Evolutionary conservation across 768 basidiomycete genomes (phyloP), one percentile per base, ranked within the genome.

Genomic region (Suillus lakei): DNA sequence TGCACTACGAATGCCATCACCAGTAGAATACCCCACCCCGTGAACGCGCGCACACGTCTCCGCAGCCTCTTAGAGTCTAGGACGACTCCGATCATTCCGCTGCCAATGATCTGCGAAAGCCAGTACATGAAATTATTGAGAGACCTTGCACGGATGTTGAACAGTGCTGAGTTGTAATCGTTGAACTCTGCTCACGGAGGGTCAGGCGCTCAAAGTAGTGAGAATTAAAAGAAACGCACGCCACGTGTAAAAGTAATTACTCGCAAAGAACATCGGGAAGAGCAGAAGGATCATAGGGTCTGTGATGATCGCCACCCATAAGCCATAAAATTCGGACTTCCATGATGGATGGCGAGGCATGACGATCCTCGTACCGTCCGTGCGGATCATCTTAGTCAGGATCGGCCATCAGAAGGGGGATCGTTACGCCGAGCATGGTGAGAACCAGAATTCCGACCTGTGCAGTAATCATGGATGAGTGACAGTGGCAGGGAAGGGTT

Each of bases 161-260:
- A 93, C 8, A 93, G 72, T 1, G 86, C 89, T 18, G 82, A 86
- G 72, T 93, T 95, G 76, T 83, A 93, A 56, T 87, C 89, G 67
- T 90, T 92, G 78, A 92, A 93, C 76, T 92, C 89, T 91, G 38
- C 64, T 66, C 30, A 58, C 38, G 64, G 16, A 13, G 26, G 10
- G 38, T 59, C 39, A 59, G 39, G 18, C 1, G 10, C 6, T 21
- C 26, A 38, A 48, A 39, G 2, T 50, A 32, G 26, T 56, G 28
- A 60, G 41, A 2, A 18, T 30, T 21, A 26, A 23, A 21, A 77
- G 13, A 1, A 23, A 70, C 71, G 60, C 66, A 91, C 90, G 91
- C 89, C 90, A 93, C 6, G 91, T 88, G 71, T 91, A 92, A 78
- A 92, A 92, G 88, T 89, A 92, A 74, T 92, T 92, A 51, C 87